A percentile compares a stretch with the other conserved stretches of the same genome.
Evolutionary conservation across 192 early-diverging fungal genomes (phyloP).

Genomic region (Powellomyces hirtus): DNA sequence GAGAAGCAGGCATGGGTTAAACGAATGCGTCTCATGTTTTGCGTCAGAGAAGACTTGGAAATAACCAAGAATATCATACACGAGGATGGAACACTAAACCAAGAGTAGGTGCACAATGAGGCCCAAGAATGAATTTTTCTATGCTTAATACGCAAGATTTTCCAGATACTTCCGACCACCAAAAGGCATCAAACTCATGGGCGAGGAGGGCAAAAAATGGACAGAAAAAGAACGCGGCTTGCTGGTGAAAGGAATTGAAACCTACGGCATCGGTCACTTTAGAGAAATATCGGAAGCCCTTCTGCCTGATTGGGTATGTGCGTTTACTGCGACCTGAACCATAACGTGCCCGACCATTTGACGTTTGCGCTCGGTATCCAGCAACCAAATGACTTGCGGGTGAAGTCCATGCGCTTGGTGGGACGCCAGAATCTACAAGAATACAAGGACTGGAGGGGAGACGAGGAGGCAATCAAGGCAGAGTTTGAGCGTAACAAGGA

Average conservation of each 20-base stretch:
- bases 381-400: constrained; percentile 70
- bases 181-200: constrained; percentile 54
- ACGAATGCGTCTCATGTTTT: constrained; percentile 81
- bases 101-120: constrained; percentile 58
- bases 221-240: constrained; percentile 73
- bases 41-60: constrained; percentile 75
- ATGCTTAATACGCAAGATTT: neutral
- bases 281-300: constrained; percentile 77
- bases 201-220: constrained; percentile 72
- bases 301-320: constrained; percentile 72
- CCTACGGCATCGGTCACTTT: constrained; percentile 85
- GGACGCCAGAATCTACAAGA: constrained; percentile 85
- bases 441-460: constrained; percentile 83
- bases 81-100: constrained; percentile 79
- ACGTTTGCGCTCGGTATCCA: neutral
- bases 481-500: constrained; percentile 82
- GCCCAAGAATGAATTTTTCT: neutral
- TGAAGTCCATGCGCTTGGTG: constrained; percentile 80
- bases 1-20: constrained; percentile 79
- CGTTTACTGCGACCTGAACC: no score
- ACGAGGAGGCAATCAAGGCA: constrained; percentile 59
- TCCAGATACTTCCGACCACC: constrained; percentile 74
- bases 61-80: constrained; percentile 83
- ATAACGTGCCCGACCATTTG: neutral
- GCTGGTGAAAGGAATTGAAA: constrained; percentile 77